Evolutionary conservation across 2,329 filamentous ascomycete genomes (phyloP).

Genomic region (Clarireedia sp.): DNA sequence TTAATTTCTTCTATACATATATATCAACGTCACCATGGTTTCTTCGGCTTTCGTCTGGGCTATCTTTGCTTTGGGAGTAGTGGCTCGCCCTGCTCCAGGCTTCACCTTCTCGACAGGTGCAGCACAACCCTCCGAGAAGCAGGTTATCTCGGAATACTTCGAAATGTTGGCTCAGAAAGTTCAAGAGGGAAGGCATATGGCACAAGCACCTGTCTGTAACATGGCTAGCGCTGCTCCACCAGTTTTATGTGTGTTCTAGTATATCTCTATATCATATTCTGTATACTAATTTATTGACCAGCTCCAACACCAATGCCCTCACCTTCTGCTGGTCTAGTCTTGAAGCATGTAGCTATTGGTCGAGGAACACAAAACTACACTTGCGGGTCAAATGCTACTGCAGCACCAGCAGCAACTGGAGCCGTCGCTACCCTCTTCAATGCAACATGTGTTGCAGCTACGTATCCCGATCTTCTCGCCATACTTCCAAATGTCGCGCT

Average conservation of each 20-base stretch:
- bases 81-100: slow-evolving; percentile 32
- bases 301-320: slow-evolving; percentile 52
- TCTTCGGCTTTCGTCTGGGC: slow-evolving; percentile 30
- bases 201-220: slow-evolving; percentile 43
- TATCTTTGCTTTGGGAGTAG: slow-evolving; percentile 39
- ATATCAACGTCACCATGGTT: slow-evolving; percentile 4
- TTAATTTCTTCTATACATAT: background rate
- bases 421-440: slow-evolving; percentile 84
- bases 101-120: slow-evolving; percentile 16
- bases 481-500: slow-evolving; percentile 61
- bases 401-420: slow-evolving; percentile 57
- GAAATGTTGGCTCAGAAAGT: slow-evolving; percentile 50
- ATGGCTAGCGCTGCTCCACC: slow-evolving; percentile 46
- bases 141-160: slow-evolving; percentile 52
- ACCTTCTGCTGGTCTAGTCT: slow-evolving; percentile 49
- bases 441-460: slow-evolving; percentile 67
- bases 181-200: slow-evolving; percentile 37
- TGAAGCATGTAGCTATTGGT: slow-evolving; percentile 77
- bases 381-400: slow-evolving; percentile 57
- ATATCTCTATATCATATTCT: background rate
- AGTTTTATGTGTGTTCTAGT: slow-evolving; percentile 37
- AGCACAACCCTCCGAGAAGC: slow-evolving; percentile 22
- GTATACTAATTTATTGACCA: slow-evolving; percentile 26
- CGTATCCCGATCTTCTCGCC: slow-evolving; percentile 58
- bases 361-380: slow-evolving; percentile 93